Evolutionary conservation across 176 grass and related monocot species (phyloP).

Genomic region (Tillandsia fasciculata): DNA sequence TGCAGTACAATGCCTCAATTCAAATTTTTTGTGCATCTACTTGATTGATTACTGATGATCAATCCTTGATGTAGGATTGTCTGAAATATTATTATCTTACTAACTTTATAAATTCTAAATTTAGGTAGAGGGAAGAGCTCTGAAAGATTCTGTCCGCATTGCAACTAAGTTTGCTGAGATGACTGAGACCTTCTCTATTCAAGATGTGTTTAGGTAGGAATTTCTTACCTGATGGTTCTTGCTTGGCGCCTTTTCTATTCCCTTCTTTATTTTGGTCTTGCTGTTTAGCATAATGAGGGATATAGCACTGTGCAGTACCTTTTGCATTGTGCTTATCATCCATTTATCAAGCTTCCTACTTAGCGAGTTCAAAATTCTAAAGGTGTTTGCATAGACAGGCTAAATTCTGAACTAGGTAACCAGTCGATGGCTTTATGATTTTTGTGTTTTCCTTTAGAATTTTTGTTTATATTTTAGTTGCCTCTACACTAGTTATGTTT

Average conservation of each 20-base stretch:
- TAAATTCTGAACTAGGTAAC: too few species aligned
- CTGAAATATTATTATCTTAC: neutral
- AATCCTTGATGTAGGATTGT: neutral
- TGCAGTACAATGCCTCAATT: neutral
- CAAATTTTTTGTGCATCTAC: neutral
- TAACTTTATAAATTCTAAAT: neutral
- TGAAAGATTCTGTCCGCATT: conserved; percentile 88
- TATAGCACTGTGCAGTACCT: too few species aligned
- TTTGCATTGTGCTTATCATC: too few species aligned
- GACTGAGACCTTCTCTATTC: conserved; percentile 52
- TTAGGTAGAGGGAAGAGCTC: conserved; percentile 83
- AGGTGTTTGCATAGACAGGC: too few species aligned
- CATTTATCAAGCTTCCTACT: too few species aligned
- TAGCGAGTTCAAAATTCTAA: too few species aligned
- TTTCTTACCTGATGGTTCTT: conserved; percentile 5
- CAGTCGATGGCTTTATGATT: neutral
- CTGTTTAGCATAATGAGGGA: too few species aligned
- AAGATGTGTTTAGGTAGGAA: conserved; percentile 59
- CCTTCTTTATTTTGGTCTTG: neutral
- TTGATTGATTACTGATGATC: neutral
- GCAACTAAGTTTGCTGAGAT: conserved; percentile 68
- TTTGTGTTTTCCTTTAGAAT: neutral
- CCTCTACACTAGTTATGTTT: conserved; percentile 10
- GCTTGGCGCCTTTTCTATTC: conserved; percentile 8
- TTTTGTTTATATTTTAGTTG: neutral